Evolutionary conservation across 2,329 filamentous ascomycete species (phyloP).

Genomic region (Raffaelea albimanens): DNA sequence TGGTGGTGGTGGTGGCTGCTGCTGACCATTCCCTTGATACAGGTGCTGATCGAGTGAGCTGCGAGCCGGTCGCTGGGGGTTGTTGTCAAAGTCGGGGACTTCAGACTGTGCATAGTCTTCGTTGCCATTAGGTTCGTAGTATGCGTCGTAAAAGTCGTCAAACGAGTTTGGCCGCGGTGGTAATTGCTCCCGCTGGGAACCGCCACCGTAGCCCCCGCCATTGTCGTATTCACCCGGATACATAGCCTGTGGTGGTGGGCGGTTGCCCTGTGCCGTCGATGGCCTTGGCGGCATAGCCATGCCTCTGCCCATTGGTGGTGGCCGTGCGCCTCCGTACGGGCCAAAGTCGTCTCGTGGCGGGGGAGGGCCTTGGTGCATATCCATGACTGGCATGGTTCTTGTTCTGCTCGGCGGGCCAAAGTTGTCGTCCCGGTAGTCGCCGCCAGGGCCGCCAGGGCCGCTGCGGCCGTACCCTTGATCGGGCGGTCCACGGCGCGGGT

Average conservation of each 20-base stretch:
- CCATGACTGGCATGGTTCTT: constrained; percentile 50
- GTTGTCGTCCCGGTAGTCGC: constrained; percentile 27
- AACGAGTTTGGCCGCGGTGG: constrained; percentile 27
- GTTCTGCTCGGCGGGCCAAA: constrained; percentile 47
- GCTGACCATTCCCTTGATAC: constrained; percentile 14
- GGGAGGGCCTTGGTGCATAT: constrained; percentile 25
- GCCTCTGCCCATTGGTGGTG: not conserved
- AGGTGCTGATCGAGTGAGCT: constrained; percentile 39
- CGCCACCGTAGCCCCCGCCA: not conserved
- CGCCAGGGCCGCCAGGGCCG: constrained; percentile 21
- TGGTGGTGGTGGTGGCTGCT: constrained; percentile 1
- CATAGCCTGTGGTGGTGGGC: constrained; percentile 42
- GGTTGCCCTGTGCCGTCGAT: constrained; percentile 43
- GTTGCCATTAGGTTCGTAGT: constrained; percentile 32
- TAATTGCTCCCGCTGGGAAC: constrained; percentile 24
- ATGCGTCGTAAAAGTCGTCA: constrained; percentile 45
- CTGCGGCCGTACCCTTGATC: constrained; percentile 12
- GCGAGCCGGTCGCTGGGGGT: not conserved
- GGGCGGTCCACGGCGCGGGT: constrained; percentile 13
- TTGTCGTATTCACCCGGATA: constrained; percentile 21
- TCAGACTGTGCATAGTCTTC: constrained; percentile 19
- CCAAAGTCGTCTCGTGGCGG: constrained; percentile 32
- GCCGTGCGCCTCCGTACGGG: constrained; percentile 29
- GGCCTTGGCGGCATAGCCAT: constrained; percentile 34
- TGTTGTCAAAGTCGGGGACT: constrained; percentile 10